A percentile compares a stretch with the other conserved stretches of the same genome.
Evolutionary conservation across 371 early-diverging fungal genomes (phyloP).

Genomic region (Mortierella sp.): DNA sequence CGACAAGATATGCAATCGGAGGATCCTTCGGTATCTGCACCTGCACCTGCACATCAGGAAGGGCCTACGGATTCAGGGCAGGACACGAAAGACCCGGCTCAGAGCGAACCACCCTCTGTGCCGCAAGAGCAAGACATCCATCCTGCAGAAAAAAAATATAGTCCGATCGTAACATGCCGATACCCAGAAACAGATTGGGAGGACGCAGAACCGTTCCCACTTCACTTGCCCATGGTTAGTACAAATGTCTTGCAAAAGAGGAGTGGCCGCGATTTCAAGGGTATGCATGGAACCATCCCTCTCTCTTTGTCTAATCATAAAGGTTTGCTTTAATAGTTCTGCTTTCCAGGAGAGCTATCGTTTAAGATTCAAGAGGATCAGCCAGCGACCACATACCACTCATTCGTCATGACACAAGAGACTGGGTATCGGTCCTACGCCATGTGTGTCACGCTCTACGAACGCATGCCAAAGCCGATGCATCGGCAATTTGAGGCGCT

Average conservation of each 20-base stretch:
- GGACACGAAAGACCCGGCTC: slow-evolving; percentile 17
- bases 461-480: slow-evolving; percentile 46
- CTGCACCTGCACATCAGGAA: slow-evolving; percentile 1
- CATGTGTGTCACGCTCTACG: slow-evolving; percentile 76
- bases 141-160: slow-evolving; percentile 29
- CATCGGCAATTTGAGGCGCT: slow-evolving; percentile 19
- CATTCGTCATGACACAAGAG: slow-evolving; percentile 82
- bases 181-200: slow-evolving; percentile 48
- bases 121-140: slow-evolving; percentile 9
- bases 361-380: slow-evolving; percentile 62
- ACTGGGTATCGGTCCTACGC: slow-evolving; percentile 76
- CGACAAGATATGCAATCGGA: slow-evolving; percentile 7
- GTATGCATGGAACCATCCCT: neutral
- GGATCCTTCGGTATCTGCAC: neutral
- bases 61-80: slow-evolving; percentile 14
- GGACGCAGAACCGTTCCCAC: slow-evolving; percentile 64
- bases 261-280: neutral
- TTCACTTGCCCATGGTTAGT: slow-evolving; percentile 73
- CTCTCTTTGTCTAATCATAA: neutral
- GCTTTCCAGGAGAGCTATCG: slow-evolving; percentile 77
- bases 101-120: slow-evolving; percentile 1
- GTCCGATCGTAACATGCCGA: slow-evolving; percentile 31
- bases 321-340: slow-evolving; percentile 64
- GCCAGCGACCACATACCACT: slow-evolving; percentile 75
- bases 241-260: slow-evolving; percentile 64